These are phyloP conservation scores for Scedosporium apiospermum DNA, from an alignment of 2,329 filamentous ascomycete genomes.

Conservation along the genomic window DNA sequence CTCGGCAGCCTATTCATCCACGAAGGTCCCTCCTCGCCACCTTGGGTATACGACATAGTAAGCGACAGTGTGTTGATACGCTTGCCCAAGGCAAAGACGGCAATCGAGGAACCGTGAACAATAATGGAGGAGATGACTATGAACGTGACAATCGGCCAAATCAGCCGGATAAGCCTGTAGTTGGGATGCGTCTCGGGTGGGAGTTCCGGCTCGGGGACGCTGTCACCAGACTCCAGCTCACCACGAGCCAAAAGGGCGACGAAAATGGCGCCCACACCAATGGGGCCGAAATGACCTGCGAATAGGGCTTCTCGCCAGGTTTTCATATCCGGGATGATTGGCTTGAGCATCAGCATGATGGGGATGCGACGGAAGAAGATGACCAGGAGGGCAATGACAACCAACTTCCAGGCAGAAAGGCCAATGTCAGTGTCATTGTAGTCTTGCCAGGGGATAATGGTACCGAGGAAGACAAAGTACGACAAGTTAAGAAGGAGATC, in stretches of 20 bases:
- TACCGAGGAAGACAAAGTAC: conserved; percentile 96
- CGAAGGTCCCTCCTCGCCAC: conserved; percentile 74
- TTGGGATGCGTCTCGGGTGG: conserved; percentile 46
- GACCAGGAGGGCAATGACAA: conserved; percentile 89
- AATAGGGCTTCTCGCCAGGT: conserved; percentile 97
- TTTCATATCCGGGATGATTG: conserved; percentile 90
- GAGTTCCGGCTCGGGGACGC: conserved; percentile 61
- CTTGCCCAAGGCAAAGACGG: conserved; percentile 94
- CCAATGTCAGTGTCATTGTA: conserved; percentile 71
- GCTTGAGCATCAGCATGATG: conserved; percentile 85
- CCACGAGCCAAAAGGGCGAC: conserved; percentile 85
- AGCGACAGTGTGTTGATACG: conserved; percentile 94
- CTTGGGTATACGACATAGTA: conserved; percentile 92
- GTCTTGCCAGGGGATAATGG: conserved; percentile 92
- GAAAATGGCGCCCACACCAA: conserved; percentile 94
- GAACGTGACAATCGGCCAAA: conserved; percentile 95
- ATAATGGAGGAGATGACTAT: conserved; percentile 90
- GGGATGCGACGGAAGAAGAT: conserved; percentile 94
- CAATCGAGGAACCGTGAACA: conserved; percentile 95
- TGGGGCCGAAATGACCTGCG: conserved; percentile 94
- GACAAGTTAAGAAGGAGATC: conserved; percentile 93
- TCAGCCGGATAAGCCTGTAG: conserved; percentile 67
- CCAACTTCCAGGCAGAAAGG: conserved; percentile 75
- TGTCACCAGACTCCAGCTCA: conserved; percentile 70
- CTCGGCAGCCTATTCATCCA: conserved; percentile 93